Conservation (phyloP, 441 rosid genomes). For the Corymbia calophylla region DNA sequence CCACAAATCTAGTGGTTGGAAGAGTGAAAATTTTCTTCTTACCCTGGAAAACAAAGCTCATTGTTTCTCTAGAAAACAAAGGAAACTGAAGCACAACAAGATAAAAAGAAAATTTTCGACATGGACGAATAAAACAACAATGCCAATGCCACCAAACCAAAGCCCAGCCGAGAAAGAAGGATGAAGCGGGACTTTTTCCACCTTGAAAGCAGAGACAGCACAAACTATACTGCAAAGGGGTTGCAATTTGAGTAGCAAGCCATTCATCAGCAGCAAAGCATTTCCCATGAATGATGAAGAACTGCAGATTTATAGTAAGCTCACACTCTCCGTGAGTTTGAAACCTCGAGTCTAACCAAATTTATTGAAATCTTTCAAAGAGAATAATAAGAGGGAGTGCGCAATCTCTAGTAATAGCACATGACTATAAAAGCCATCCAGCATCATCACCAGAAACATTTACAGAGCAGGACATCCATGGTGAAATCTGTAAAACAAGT, state of each 20-base stretch:
- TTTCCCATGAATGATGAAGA: not conserved
- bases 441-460: not conserved
- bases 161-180: not conserved
- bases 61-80: not conserved
- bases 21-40: not conserved
- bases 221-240: not conserved
- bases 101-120: not conserved
- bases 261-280: not conserved
- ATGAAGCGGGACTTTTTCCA: not conserved
- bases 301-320: not conserved
- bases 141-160: not conserved
- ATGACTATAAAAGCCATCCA: not conserved
- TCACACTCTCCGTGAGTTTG: not conserved
- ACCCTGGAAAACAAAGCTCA: not conserved
- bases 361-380: not conserved
- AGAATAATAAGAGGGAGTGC: not conserved
- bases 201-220: not conserved
- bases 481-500: not conserved
- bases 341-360: not conserved
- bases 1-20: not conserved
- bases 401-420: not conserved
- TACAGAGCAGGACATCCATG: not conserved
- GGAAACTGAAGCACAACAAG: not conserved
- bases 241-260: not conserved
- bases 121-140: not conserved